phyloP scores from a whole-genome alignment of 148 eudicot genomes.

The Bassia scoparia region DNA sequence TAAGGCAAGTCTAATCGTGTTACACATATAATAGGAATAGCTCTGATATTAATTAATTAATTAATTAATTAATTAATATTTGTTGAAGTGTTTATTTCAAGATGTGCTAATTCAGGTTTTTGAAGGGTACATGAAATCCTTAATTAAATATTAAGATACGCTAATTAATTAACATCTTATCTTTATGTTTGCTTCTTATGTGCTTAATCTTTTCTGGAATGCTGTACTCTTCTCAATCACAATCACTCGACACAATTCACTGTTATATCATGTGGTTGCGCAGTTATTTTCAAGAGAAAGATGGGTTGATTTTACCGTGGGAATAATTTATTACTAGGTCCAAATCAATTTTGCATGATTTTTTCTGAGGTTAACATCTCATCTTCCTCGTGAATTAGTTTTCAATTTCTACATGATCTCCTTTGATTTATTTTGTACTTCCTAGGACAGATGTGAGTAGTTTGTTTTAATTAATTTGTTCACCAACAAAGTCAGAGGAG shows the following conservation, averaged over 20 bases:
- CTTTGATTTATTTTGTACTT: not conserved
- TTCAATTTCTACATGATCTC: conserved; percentile 10
- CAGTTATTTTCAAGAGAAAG: conserved; percentile 29
- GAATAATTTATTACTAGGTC: not conserved
- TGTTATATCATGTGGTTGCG: conserved; percentile 24
- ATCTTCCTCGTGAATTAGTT: conserved; percentile 13
- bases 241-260: conserved; percentile 13
- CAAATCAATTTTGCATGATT: not conserved
- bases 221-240: conserved; percentile 15
- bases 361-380: conserved; percentile 17
- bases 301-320: not conserved
- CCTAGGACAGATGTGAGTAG: conserved; percentile 1
- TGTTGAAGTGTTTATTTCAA: not conserved
- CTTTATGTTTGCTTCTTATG: conserved; percentile 5
- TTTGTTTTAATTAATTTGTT: too few species aligned
- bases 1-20: not conserved
- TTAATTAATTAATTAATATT: not conserved
- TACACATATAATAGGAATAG: not conserved
- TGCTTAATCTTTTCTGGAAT: conserved; percentile 10
- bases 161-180: conserved; percentile 9
- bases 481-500: not conserved
- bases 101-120: conserved; percentile 12
- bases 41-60: not conserved
- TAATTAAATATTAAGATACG: conserved; percentile 12
- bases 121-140: conserved; percentile 22